A percentile compares a stretch with the other conserved stretches of the same genome.
Conservation (phyloP, 1,284 basidiomycete species). For the Lentinula novae-zelandiae region DNA sequence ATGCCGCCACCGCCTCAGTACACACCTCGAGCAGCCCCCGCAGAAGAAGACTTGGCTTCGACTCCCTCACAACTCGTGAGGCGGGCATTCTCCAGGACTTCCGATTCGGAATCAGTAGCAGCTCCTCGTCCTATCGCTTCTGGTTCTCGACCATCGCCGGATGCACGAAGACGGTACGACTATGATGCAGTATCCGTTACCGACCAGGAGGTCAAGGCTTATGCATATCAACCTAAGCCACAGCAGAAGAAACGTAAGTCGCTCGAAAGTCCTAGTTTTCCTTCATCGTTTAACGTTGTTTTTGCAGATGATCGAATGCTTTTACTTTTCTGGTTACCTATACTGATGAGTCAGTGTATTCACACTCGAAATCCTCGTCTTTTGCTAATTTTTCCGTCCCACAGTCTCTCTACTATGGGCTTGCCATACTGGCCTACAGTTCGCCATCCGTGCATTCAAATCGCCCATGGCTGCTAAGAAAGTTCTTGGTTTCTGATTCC, state of each 20-base stretch:
- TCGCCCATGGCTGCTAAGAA: conserved; percentile 47
- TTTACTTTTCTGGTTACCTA: conserved; percentile 91
- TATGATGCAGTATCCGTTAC: conserved; percentile 33
- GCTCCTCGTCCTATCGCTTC: conserved; percentile 1
- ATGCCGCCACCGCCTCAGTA: conserved; percentile 66
- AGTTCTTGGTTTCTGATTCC: conserved; percentile 31
- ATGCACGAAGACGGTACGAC: conserved; percentile 19
- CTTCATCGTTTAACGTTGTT: conserved; percentile 13
- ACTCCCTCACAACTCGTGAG: conserved; percentile 16
- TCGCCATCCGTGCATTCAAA: conserved; percentile 52
- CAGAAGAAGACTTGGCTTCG: conserved; percentile 13
- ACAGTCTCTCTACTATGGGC: conserved; percentile 71
- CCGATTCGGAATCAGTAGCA: conserved; percentile 11
- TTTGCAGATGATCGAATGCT: conserved; percentile 86
- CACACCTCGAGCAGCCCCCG: conserved; percentile 46
- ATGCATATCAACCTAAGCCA: conserved; percentile 55
- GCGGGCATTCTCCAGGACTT: conserved; percentile 15
- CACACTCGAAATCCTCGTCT: not conserved
- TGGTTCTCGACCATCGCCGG: conserved; percentile 15
- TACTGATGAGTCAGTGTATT: conserved; percentile 65
- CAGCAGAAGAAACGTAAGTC: conserved; percentile 69
- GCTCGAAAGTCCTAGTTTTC: not conserved
- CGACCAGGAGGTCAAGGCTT: conserved; percentile 64
- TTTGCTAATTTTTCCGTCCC: conserved; percentile 12
- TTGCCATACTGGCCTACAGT: conserved; percentile 52